These are phyloP conservation scores for Sextonia rubra DNA, from an alignment of 164 flowering plant species.

Conservation along the genomic window DNA sequence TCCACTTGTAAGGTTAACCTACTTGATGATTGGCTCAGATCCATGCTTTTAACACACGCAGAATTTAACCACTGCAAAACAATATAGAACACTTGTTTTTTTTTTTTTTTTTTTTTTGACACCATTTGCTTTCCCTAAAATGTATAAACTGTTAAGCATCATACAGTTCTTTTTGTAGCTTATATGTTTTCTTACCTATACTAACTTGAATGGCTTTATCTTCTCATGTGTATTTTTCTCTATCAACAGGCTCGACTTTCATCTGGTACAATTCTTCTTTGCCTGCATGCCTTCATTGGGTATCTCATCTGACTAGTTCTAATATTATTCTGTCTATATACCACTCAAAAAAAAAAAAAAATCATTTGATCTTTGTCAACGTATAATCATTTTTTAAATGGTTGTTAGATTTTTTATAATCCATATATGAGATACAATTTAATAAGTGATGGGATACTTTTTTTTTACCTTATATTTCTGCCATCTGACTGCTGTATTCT, in stretches of 20 bases:
- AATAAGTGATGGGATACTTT: conserved; percentile 4
- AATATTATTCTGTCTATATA: background rate
- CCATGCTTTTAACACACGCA: too few species aligned
- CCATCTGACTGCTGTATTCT: conserved; percentile 21
- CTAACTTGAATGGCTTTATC: background rate
- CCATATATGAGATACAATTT: background rate
- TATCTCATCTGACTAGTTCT: conserved; percentile 21
- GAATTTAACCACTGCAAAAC: too few species aligned
- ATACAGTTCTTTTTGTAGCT: too few species aligned
- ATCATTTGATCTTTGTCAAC: too few species aligned
- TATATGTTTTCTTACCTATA: too few species aligned
- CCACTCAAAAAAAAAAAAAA: too few species aligned
- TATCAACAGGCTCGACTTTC: conserved; percentile 77
- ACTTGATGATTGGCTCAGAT: too few species aligned
- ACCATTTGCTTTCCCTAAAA: too few species aligned
- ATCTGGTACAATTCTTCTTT: conserved; percentile 84
- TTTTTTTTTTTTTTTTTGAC: too few species aligned
- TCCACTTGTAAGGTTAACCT: too few species aligned
- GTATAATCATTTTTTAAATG: background rate
- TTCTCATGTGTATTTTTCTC: conserved; percentile 2
- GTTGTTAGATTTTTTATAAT: background rate
- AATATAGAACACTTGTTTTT: too few species aligned
- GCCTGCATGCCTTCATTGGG: conserved; percentile 91
- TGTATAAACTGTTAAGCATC: too few species aligned
- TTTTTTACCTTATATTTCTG: background rate